Conservation (phyloP, 805 yeast genomes). For the Wickerhamiella kazuoi region DNA sequence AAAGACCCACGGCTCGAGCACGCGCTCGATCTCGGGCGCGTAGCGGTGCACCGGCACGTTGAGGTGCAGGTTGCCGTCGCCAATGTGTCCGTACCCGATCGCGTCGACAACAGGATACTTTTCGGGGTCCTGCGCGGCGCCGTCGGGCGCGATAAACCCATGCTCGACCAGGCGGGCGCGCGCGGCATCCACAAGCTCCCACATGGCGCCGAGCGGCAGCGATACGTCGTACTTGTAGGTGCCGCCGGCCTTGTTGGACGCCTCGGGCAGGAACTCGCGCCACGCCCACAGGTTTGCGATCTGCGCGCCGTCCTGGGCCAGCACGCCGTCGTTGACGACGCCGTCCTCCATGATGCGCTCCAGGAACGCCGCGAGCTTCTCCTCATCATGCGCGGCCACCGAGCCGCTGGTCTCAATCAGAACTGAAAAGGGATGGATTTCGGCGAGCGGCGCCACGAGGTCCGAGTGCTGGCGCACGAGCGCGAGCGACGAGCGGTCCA, state of each 20-base stretch:
- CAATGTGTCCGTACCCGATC: slow-evolving; percentile 95
- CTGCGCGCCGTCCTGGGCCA: slow-evolving; percentile 91
- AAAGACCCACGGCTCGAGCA: slow-evolving; percentile 84
- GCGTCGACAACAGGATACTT: slow-evolving; percentile 66
- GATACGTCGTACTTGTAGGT: slow-evolving; percentile 96
- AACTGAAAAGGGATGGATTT: slow-evolving; percentile 72
- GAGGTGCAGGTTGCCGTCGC: slow-evolving; percentile 91
- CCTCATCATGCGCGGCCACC: slow-evolving; percentile 81
- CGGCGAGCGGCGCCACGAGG: slow-evolving; percentile 59
- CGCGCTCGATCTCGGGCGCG: slow-evolving; percentile 56
- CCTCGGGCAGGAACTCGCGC: slow-evolving; percentile 91
- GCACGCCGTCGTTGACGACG: slow-evolving; percentile 76
- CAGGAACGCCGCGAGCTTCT: slow-evolving; percentile 67
- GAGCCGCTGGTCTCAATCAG: slow-evolving; percentile 95
- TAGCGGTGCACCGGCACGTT: slow-evolving; percentile 83
- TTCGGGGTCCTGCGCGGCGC: slow-evolving; percentile 41
- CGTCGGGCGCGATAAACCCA: slow-evolving; percentile 39
- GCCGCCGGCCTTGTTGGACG: slow-evolving; percentile 71
- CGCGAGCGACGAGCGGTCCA: slow-evolving; percentile 36
- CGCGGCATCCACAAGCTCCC: slow-evolving; percentile 67
- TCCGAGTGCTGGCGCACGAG: slow-evolving; percentile 44
- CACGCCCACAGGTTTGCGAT: slow-evolving; percentile 72
- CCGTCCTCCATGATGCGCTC: slow-evolving; percentile 75
- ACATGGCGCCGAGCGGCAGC: slow-evolving; percentile 64
- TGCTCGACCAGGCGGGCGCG: slow-evolving; percentile 38